Base-by-base conservation (phyloP, 306 rosid genomes). In the Spatholobus suberectus region DNA sequence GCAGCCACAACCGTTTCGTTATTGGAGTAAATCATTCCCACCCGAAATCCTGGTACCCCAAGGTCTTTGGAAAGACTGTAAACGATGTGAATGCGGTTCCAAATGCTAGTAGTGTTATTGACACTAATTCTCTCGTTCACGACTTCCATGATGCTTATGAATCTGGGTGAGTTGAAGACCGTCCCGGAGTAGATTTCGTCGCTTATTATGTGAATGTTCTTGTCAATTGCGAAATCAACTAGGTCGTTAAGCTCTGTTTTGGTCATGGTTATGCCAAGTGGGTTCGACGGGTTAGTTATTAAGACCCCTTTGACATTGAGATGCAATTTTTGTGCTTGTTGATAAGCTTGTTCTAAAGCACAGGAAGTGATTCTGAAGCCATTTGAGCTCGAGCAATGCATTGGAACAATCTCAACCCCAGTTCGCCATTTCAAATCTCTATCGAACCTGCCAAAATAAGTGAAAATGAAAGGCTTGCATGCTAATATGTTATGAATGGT, bases 361-460 rank as follows among this genome's bases (percentile, higher is more conserved):
- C 73, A 26, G 18, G 73, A 74, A 0, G 93, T 95, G 79, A 95
- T 95, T 90, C 76, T 75, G 78, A 92, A 95, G 6, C 90, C 97
- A n/a, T 93, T 90, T 23, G 91, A 81, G 77, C 98, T 95, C 0
- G 90, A 75, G 73, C 98, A 92, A 15, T 86, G 88, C 81, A 95
- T 89, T 65, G 98, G 97, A 49, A 95, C 89, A 23, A 95, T 93
- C 80, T 92, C 90, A 26, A 82, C 96, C 6, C 79, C 96, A 0
- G 98, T 90, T 0, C 97, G 78, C 99, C 99, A 95, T 67, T 95
- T 93, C 0, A 95, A 84, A 81, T 95, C 98, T 73, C 98, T 89
- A 37, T 95, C 97, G 72, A 93, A 93, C 81, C 99, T 93, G 88
- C 32, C 61, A 66, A 75, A 70, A 59, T 47, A 57, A 55, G 4